phyloP scores from a whole-genome alignment of 106 monocot genomes.

The Phalaenopsis equestris region DNA sequence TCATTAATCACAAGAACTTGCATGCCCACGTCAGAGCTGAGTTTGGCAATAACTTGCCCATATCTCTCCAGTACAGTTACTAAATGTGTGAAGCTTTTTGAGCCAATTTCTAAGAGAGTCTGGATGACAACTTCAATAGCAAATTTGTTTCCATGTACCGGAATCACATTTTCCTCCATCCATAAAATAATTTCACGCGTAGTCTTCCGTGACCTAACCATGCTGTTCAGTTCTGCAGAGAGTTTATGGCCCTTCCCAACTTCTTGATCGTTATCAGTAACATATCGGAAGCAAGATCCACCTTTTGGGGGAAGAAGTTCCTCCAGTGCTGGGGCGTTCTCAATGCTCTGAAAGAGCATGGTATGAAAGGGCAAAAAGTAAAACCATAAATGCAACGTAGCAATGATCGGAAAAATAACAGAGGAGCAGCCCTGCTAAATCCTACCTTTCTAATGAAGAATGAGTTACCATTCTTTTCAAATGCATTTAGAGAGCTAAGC shows the following conservation, averaged over 20 bases:
- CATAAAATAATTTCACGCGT: conserved; percentile 59
- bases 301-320: conserved; percentile 76
- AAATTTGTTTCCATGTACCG: conserved; percentile 43
- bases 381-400: neutral
- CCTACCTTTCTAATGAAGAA: neutral
- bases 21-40: conserved; percentile 44
- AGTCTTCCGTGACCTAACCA: conserved; percentile 59
- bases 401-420: neutral
- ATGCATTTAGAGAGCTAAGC: neutral
- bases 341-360: conserved; percentile 52
- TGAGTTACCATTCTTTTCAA: neutral
- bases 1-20: conserved; percentile 65
- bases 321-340: conserved; percentile 63
- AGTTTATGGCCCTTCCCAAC: conserved; percentile 26
- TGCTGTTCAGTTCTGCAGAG: conserved; percentile 53
- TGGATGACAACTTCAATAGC: conserved; percentile 75
- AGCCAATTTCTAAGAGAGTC: conserved; percentile 89
- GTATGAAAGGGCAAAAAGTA: neutral
- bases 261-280: conserved; percentile 33
- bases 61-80: conserved; percentile 91
- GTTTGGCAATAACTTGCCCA: conserved; percentile 58
- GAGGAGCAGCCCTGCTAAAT: neutral
- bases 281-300: conserved; percentile 60
- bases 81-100: conserved; percentile 96
- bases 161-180: conserved; percentile 59